Evolutionary conservation across 2,329 filamentous ascomycete species (phyloP), one percentile per base, ranked within the genome.

Genomic region (Pseudogymnoascus sp.): DNA sequence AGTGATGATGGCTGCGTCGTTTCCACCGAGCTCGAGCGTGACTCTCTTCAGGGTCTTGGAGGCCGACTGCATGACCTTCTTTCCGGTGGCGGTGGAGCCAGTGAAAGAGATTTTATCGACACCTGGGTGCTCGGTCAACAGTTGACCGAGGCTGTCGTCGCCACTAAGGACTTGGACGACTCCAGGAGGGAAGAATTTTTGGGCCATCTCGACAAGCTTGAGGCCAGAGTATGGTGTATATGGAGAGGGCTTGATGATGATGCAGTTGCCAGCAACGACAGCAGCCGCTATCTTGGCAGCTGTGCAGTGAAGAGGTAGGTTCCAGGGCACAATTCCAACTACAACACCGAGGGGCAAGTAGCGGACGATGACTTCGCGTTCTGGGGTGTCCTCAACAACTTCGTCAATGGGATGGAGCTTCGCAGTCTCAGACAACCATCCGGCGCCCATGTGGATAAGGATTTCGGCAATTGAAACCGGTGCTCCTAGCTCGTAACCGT

Each of bases 91-190:
- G 2, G 75, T 80, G 1, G 82, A 83, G 2, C 83, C 83, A 0
- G 82, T 85, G 69, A 86, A 86, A 66, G 75, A 80, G 69, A 85
- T 81, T 73, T 84, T 84, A 63, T 79, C 76, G 66, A 84, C 79
- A 12, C 76, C 79, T 1, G 75, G 75, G 68, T 85, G 82, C 12
- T 76, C 72, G 0, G 80, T 83, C 70, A 85, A 77, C 70, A 74
- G 70, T 0, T 80, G 79, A 12, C 83, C 82, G 8, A 85, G 74
- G 9, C 79, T 76, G 14, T 82, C 80, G 62, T 79, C 80, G 31
- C 82, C 82, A 68, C 79, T 82, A 40, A 85, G 68, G 2, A 75
- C 79, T 67, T 84, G 82, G 23, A 84, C 70, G 12, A 85, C 80
- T 18, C 82, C 82, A 0, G 79, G 76, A 0, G 82, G 82, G 23